phyloP scores from a whole-genome alignment of 768 basidiomycete genomes.

The Mycena floridula region DNA sequence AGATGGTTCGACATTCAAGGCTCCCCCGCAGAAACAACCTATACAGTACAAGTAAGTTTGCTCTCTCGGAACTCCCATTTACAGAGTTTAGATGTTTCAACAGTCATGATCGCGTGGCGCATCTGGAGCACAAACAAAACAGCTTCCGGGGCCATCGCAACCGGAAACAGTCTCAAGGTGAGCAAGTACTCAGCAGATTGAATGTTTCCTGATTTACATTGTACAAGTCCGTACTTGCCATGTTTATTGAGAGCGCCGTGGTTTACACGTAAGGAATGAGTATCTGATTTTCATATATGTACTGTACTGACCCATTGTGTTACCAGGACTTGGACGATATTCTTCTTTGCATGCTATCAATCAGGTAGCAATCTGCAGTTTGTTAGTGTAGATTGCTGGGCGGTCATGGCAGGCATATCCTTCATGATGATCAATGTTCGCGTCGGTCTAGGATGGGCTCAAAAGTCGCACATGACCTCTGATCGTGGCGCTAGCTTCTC shows the following conservation, averaged over 20 bases:
- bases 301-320: not conserved
- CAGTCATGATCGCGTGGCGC: slow-evolving; percentile 1
- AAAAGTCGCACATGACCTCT: not conserved
- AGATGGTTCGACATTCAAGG: not conserved
- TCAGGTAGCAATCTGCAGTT: slow-evolving; percentile 2
- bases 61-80: not conserved
- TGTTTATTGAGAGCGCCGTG: slow-evolving; percentile 6
- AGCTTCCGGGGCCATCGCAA: not conserved
- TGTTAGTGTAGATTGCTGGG: not conserved
- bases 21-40: slow-evolving; percentile 1
- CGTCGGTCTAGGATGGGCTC: slow-evolving; percentile 6
- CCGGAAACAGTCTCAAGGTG: not conserved
- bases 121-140: not conserved
- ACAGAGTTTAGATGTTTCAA: not conserved
- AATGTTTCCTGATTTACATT: not conserved
- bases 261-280: slow-evolving; percentile 6
- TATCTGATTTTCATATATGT: not conserved
- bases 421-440: slow-evolving; percentile 10
- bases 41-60: slow-evolving; percentile 5
- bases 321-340: slow-evolving; percentile 4
- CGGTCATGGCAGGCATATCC: slow-evolving; percentile 4
- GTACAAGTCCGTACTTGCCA: not conserved
- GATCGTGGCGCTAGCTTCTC: not conserved
- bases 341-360: slow-evolving; percentile 4
- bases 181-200: not conserved